These are phyloP conservation scores for Lepiota venenata DNA, from an alignment of 768 basidiomycete genomes.

Conservation along the genomic window DNA sequence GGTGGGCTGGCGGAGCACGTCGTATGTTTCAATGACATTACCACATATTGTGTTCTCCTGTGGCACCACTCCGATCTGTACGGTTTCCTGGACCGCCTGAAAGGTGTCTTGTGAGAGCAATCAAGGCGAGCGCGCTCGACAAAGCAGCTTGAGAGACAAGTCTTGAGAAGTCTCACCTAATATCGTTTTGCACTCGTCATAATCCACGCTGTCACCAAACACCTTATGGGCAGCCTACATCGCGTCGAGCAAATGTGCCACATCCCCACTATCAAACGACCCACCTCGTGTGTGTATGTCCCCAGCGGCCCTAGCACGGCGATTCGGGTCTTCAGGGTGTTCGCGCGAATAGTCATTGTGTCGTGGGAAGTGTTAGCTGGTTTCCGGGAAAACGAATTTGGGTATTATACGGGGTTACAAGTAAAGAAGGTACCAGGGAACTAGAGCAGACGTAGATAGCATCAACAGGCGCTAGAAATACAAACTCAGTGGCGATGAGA, in stretches of 20 bases:
- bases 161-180: slow-evolving; percentile 22
- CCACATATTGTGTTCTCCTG: slow-evolving; percentile 82
- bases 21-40: slow-evolving; percentile 71
- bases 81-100: slow-evolving; percentile 36
- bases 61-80: slow-evolving; percentile 64
- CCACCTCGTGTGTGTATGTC: slow-evolving; percentile 63
- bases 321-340: slow-evolving; percentile 25
- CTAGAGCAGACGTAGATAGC: not conserved
- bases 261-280: not conserved
- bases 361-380: not conserved
- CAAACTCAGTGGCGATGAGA: not conserved
- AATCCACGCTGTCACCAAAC: slow-evolving; percentile 30
- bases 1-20: slow-evolving; percentile 48
- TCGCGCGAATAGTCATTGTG: slow-evolving; percentile 1
- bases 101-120: slow-evolving; percentile 49
- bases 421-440: not conserved
- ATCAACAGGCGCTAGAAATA: not conserved
- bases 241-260: not conserved
- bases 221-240: slow-evolving; percentile 36
- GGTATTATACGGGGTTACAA: slow-evolving; percentile 3
- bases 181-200: slow-evolving; percentile 32
- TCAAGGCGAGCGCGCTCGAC: not conserved
- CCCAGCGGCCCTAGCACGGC: slow-evolving; percentile 67
- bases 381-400: not conserved
- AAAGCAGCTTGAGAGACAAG: not conserved